A percentile compares a stretch with the other conserved stretches of the same genome.
Conservation (phyloP, 306 rosid genomes). For the Lotus japonicus region DNA sequence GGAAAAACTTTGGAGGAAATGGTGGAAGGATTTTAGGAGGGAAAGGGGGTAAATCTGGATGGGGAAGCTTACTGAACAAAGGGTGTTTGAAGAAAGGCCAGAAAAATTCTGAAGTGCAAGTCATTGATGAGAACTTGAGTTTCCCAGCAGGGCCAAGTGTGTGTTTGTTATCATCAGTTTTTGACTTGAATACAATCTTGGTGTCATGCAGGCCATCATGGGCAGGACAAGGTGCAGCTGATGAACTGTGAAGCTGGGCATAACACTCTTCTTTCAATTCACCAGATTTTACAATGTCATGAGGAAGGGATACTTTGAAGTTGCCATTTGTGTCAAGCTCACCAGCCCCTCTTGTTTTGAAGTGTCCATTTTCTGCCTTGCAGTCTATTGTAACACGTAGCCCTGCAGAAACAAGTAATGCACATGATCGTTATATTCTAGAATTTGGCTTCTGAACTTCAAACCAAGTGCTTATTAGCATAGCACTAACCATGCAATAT, state of each 20-base stretch:
- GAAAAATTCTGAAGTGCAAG: slow-evolving; percentile 57
- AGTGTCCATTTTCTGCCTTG: slow-evolving; percentile 51
- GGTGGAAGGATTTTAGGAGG: slow-evolving; percentile 47
- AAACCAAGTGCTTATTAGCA: too few species aligned
- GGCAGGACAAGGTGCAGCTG: slow-evolving; percentile 56
- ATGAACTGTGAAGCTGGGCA: slow-evolving; percentile 74
- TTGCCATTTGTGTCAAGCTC: slow-evolving; percentile 57
- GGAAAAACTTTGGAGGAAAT: not conserved
- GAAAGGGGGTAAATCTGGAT: slow-evolving; percentile 26
- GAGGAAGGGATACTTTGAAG: slow-evolving; percentile 59
- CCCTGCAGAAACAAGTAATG: slow-evolving; percentile 33
- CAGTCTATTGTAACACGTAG: slow-evolving; percentile 67
- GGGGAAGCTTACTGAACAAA: slow-evolving; percentile 26
- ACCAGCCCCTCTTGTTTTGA: slow-evolving; percentile 55
- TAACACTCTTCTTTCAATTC: slow-evolving; percentile 67
- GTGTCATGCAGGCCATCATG: slow-evolving; percentile 44
- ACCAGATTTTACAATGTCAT: slow-evolving; percentile 46
- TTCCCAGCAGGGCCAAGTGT: slow-evolving; percentile 41
- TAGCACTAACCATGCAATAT: not conserved
- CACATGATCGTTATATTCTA: not conserved
- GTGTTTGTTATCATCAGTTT: slow-evolving; percentile 39
- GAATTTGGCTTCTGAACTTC: too few species aligned
- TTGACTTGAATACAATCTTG: slow-evolving; percentile 46
- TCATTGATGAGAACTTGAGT: slow-evolving; percentile 59
- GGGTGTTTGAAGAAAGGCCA: slow-evolving; percentile 55